Evolutionary conservation across 805 yeast genomes (phyloP), one percentile per base, ranked within the genome.

Genomic region (Lachancea fermentati): DNA sequence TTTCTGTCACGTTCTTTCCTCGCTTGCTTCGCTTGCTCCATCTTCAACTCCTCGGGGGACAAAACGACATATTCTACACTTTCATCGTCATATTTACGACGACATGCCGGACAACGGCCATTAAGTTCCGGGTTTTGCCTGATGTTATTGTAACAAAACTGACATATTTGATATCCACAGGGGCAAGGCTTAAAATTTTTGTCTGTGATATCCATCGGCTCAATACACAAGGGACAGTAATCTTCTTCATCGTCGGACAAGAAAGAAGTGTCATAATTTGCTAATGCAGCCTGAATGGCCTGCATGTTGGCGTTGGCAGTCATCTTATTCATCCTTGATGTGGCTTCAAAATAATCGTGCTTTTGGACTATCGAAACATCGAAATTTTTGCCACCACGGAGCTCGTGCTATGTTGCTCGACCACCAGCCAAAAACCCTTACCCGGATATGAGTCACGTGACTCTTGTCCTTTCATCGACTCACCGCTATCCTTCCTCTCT

Each of bases 161-260:
- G 97, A 63, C 99, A 93, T 43, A 93, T 85, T 62, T 94, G 97
- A 58, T 93, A 93, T 14, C 99, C 99, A 68, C 99, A 93, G 1
- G 97, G 97, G 70, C 99, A 93, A n/a, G 99, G 99, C 63, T 84
- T 87, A 72, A 93, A 93, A 67, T 88, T 86, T 58, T 85, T 87
- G 65, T 93, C 98, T 13, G 95, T 84, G 35, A 91, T 79, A 64
- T 93, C 99, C 88, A 93, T 81, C 61, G 93, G 97, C 66, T 93
- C 99, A 57, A 89, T 91, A 69, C 99, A 93, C 48, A 93, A 76
- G 42, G 98, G 98, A 67, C 96, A 69, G 31, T 52, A 56, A 37
- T 57, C 65, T 32, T 59, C 67, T 41, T 60, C 67, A 30, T 60
- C 66, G 32, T 62, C 67, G 3, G 66, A 60, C 16, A 59, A 39